phyloP scores from a whole-genome alignment of 1,284 basidiomycete genomes.

The Moesziomyces globuligerus region DNA sequence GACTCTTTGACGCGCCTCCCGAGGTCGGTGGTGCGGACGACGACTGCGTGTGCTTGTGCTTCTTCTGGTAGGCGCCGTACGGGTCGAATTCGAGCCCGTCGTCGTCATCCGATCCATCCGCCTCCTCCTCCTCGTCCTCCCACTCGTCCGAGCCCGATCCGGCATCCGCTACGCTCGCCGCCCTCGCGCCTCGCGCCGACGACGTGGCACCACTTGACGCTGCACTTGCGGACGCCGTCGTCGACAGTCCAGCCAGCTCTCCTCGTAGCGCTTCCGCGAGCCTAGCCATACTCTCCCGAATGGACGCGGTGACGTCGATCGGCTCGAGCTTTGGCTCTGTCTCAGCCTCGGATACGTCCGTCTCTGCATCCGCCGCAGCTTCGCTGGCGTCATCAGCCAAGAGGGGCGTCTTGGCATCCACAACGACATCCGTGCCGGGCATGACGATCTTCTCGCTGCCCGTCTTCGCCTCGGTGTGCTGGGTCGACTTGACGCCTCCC shows the following conservation, averaged over 20 bases:
- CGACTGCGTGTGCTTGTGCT: slow-evolving; percentile 45
- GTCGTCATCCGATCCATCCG: slow-evolving; percentile 15
- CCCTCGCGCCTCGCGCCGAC: slow-evolving; percentile 6
- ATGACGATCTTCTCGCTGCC: slow-evolving; percentile 27
- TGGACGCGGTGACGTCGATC: slow-evolving; percentile 54
- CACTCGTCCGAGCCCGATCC: slow-evolving; percentile 38
- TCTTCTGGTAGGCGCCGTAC: slow-evolving; percentile 47
- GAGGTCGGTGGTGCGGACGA: slow-evolving; percentile 6
- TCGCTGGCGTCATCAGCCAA: slow-evolving; percentile 16
- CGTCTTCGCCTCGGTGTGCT: slow-evolving; percentile 12
- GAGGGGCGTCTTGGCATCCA: slow-evolving; percentile 33
- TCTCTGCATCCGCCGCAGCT: slow-evolving; percentile 12
- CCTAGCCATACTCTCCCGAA: slow-evolving; percentile 51
- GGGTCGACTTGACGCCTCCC: slow-evolving; percentile 35
- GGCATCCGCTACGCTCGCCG: slow-evolving; percentile 41
- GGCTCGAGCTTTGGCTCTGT: slow-evolving; percentile 34
- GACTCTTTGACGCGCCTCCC: slow-evolving; percentile 6
- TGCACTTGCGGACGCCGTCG: neutral
- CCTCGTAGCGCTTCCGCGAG: slow-evolving; percentile 41
- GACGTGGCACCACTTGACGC: neutral
- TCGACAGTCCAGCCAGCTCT: slow-evolving; percentile 17
- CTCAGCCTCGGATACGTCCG: slow-evolving; percentile 5
- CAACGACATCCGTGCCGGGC: slow-evolving; percentile 35
- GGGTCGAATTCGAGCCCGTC: slow-evolving; percentile 59
- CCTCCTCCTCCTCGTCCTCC: slow-evolving; percentile 40